Evolutionary conservation across 129 eudicot species (phyloP).

Genomic region (Lactuca saligna): DNA sequence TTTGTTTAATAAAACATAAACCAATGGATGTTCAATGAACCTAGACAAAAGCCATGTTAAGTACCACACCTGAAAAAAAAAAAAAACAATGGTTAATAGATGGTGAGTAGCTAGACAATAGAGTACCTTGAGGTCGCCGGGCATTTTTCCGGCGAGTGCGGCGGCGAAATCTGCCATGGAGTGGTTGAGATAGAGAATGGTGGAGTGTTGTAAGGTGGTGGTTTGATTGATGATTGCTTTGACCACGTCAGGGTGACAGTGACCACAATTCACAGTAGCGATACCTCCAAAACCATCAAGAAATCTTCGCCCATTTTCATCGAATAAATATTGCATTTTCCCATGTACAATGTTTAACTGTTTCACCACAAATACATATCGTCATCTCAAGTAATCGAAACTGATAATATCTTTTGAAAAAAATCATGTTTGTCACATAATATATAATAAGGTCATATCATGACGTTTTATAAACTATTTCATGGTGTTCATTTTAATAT

Average conservation of each 20-base stretch:
- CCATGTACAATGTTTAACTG: conserved; percentile 88
- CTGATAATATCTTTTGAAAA: no score
- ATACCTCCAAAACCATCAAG: conserved; percentile 89
- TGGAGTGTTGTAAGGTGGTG: conserved; percentile 73
- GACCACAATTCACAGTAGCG: conserved; percentile 89
- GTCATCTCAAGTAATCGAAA: no score
- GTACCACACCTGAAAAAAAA: neutral
- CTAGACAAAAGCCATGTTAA: conserved; percentile 16
- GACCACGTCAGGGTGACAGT: conserved; percentile 90
- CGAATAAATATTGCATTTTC: conserved; percentile 84
- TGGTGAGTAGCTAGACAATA: neutral
- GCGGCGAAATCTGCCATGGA: conserved; percentile 79
- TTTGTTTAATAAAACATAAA: neutral
- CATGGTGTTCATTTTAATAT: no score
- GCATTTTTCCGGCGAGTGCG: conserved; percentile 82
- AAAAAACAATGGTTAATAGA: neutral
- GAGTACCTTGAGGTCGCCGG: conserved; percentile 83
- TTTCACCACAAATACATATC: neutral
- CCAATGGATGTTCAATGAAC: conserved; percentile 29
- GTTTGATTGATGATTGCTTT: conserved; percentile 72
- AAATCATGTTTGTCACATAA: no score
- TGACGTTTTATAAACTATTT: no score
- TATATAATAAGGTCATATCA: no score
- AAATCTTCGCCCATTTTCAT: conserved; percentile 76
- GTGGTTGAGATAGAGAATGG: conserved; percentile 73